phyloP scores from a whole-genome alignment of 768 basidiomycete species.

The Filobasidium floriforme region DNA sequence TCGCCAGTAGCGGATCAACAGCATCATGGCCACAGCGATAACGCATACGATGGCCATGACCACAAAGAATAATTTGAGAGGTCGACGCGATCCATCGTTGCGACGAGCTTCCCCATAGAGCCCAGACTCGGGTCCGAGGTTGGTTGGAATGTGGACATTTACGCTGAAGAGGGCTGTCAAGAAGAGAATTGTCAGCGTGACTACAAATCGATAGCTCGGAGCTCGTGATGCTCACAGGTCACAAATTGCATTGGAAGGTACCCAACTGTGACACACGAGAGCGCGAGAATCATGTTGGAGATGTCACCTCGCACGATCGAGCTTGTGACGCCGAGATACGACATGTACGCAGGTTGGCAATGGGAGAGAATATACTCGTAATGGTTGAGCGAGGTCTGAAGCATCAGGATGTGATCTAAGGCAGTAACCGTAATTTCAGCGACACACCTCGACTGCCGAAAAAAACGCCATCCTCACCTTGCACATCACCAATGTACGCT shows the following conservation, averaged over 20 bases:
- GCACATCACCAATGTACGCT: constrained; percentile 84
- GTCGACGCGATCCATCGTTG: constrained; percentile 40
- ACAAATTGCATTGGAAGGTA: constrained; percentile 59
- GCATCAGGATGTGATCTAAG: constrained; percentile 77
- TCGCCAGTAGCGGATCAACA: constrained; percentile 61
- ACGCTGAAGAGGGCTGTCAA: constrained; percentile 58
- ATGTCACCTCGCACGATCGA: constrained; percentile 56
- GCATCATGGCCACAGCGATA: constrained; percentile 50
- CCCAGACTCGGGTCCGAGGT: constrained; percentile 44
- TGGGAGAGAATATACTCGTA: constrained; percentile 83
- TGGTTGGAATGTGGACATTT: constrained; percentile 60
- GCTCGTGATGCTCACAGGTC: constrained; percentile 35
- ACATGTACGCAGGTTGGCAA: constrained; percentile 76
- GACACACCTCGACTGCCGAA: neutral
- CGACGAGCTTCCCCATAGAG: constrained; percentile 17
- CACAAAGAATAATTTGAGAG: constrained; percentile 56
- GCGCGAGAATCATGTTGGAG: constrained; percentile 59
- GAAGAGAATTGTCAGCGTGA: neutral
- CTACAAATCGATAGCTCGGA: neutral
- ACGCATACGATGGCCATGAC: constrained; percentile 51
- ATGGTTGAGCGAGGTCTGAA: constrained; percentile 74
- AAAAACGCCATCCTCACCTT: constrained; percentile 53
- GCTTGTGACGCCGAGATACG: constrained; percentile 62
- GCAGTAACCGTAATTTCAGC: constrained; percentile 16
- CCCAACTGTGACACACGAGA: constrained; percentile 62